Evolutionary conservation across 2,329 filamentous ascomycete species (phyloP).

Genomic region (Colletotrichum falcatum): DNA sequence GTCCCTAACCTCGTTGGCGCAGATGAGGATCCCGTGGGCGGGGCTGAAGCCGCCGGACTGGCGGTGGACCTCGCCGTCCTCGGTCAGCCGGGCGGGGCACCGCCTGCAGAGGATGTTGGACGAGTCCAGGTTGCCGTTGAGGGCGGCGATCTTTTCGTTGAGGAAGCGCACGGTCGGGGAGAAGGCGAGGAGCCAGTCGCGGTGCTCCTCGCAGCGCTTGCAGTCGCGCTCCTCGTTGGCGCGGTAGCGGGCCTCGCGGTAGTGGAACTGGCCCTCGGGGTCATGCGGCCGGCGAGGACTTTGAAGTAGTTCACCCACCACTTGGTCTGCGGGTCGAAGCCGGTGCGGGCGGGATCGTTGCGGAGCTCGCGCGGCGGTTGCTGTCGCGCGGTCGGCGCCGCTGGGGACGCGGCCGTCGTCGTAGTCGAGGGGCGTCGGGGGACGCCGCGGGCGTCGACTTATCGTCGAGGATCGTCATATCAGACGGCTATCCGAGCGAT

Average conservation of each 20-base stretch:
- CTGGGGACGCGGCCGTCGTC: slow-evolving; percentile 26
- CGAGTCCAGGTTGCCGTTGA: slow-evolving; percentile 80
- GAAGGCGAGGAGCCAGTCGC: slow-evolving; percentile 86
- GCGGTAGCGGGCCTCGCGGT: slow-evolving; percentile 80
- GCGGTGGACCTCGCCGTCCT: slow-evolving; percentile 71
- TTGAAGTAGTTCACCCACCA: slow-evolving; percentile 90
- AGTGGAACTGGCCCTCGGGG: slow-evolving; percentile 77
- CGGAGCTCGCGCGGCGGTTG: slow-evolving; percentile 53
- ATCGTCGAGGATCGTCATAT: slow-evolving; percentile 13
- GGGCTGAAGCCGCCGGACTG: slow-evolving; percentile 87
- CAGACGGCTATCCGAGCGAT: not conserved
- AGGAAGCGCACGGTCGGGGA: slow-evolving; percentile 91
- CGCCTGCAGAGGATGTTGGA: slow-evolving; percentile 85
- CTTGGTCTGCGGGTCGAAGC: slow-evolving; percentile 70
- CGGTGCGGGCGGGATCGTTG: slow-evolving; percentile 71
- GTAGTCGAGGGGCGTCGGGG: slow-evolving; percentile 26
- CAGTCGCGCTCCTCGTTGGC: slow-evolving; percentile 83
- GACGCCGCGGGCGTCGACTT: not conserved
- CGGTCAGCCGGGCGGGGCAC: slow-evolving; percentile 72
- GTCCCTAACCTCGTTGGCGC: slow-evolving; percentile 89
- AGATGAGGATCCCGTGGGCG: slow-evolving; percentile 88
- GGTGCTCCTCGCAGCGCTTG: slow-evolving; percentile 81
- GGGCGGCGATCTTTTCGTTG: slow-evolving; percentile 80
- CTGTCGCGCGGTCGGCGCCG: slow-evolving; percentile 28
- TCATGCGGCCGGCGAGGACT: slow-evolving; percentile 80